These are phyloP conservation scores for Penicillium vulpinum DNA, from an alignment of 2,329 filamentous ascomycete species.

Conservation along the genomic window DNA sequence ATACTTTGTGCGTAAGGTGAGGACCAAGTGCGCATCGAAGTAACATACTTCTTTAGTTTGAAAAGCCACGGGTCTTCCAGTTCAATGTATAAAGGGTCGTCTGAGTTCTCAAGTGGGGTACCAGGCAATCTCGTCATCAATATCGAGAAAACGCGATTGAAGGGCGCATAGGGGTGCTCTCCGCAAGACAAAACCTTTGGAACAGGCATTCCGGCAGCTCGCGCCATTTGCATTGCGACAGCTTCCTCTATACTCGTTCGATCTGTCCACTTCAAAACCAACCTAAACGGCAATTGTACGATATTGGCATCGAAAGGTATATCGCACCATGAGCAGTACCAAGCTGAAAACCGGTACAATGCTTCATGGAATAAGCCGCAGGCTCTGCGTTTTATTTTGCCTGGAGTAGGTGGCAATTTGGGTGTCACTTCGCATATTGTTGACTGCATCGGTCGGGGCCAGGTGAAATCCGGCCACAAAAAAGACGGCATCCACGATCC, in stretches of 20 bases:
- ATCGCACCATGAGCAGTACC: constrained; percentile 33
- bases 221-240: constrained; percentile 37
- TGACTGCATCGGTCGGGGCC: constrained; percentile 22
- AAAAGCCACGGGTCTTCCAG: constrained; percentile 34
- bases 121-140: constrained; percentile 46
- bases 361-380: constrained; percentile 34
- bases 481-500: constrained; percentile 18
- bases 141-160: constrained; percentile 33
- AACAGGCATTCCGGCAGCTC: constrained; percentile 37
- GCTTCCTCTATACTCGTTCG: constrained; percentile 40
- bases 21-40: constrained; percentile 38
- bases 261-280: constrained; percentile 43
- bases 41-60: constrained; percentile 37
- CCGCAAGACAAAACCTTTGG: constrained; percentile 37
- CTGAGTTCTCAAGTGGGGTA: constrained; percentile 30
- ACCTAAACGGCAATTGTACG: constrained; percentile 40
- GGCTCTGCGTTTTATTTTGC: constrained; percentile 19
- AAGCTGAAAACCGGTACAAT: constrained; percentile 31
- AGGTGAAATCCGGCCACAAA: constrained; percentile 29
- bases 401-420: constrained; percentile 19
- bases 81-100: constrained; percentile 28
- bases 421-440: constrained; percentile 26
- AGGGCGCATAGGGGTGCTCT: constrained; percentile 28
- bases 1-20: constrained; percentile 28
- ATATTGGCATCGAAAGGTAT: constrained; percentile 30